Evolutionary conservation across 257 asterid species (phyloP), one percentile per base, ranked within the genome.

Genomic region (Mentha longifolia): DNA sequence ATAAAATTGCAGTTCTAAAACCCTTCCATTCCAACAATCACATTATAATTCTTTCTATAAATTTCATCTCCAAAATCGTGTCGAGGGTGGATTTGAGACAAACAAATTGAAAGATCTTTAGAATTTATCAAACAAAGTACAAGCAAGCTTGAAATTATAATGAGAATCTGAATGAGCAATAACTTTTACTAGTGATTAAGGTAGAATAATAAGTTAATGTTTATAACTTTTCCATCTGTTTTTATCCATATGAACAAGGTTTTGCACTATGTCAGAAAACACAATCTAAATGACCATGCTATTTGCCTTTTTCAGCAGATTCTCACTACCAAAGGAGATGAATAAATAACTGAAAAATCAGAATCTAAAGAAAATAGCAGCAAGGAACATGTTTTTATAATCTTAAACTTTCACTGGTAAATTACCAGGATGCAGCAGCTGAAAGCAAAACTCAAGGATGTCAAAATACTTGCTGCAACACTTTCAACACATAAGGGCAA

Each of bases 361-460:
- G 57, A 39, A 33, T 70, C 49, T 67, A 61, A 12, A 67, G 57
- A 64, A 42, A 63, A 77, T 66, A 42, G 47, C 56, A 72, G 54
- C 30, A 70, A 60, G 35, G 54, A 54, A 67, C 50, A 25, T 67
- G 31, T 63, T 66, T 25, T n/a, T 62, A 35, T 41, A 64, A 62
- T 55, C 42, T 68, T 70, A 61, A 73, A 74, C 33, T 51, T 76
- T 39, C 35, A 75, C 80, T 43, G 77, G 69, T 56, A 65, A 76
- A 73, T 86, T 95, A 95, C 97, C 95, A 95, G 88, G 77, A 92
- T 86, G 92, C 97, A 95, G 88, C 89, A 84, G 77, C 87, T 82
- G 89, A 92, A 95, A 84, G 99, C 86, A 82, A 81, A 92, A 78
- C 98, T 92, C 87, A 95, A 79, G 71, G 96, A 92, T 37, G 96